Base-by-base conservation (phyloP, 805 yeast genomes). In the Kuraishia piskuri region DNA sequence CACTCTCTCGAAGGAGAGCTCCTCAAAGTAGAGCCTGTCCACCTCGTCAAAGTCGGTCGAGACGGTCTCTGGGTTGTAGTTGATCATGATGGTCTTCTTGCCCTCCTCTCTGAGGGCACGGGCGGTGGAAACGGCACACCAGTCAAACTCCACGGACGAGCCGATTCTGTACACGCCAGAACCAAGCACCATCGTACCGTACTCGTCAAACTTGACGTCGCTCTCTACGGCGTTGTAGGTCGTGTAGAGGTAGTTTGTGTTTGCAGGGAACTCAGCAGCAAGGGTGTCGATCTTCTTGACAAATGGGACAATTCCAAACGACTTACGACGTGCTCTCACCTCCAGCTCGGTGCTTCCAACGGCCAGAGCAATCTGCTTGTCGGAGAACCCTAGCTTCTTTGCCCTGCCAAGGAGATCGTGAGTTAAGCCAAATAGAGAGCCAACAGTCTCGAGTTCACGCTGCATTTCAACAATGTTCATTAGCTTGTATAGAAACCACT, bases 161-260 rank as follows among this genome's bases (percentile, higher is more conserved):
- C 99, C 99, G 69, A 92, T 92, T 72, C 99, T 83, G 81, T 92
- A 92, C 51, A 94, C 99, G 76, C 99, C 98, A n/a, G 97, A 90
- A 53, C 98, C 99, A 62, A 92, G 78, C 46, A 92, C 98, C 82
- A 94, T 76, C 56, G 94, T 86, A 66, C 98, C 98, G 60, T 88
- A 79, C 55, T 92, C 98, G 63, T 86, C 81, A 67, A 92, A 94
- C 48, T 75, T 79, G 50, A 92, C 85, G 70, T 92, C 99, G 59
- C 84, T 85, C 54, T 82, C 76, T 55, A 88, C 79, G 54, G 97
- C 99, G 66, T 91, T 92, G 75, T 92, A 92, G 50, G 99, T 92
- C 51, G 96, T 88, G 82, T 92, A 92, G 62, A 92, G 78, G 72
- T 92, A 92, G 77, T 92, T 92, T 53, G 99, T 92, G 63, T 85